Conservation (phyloP, 805 yeast genomes). For the Henningerozyma blattae region DNA sequence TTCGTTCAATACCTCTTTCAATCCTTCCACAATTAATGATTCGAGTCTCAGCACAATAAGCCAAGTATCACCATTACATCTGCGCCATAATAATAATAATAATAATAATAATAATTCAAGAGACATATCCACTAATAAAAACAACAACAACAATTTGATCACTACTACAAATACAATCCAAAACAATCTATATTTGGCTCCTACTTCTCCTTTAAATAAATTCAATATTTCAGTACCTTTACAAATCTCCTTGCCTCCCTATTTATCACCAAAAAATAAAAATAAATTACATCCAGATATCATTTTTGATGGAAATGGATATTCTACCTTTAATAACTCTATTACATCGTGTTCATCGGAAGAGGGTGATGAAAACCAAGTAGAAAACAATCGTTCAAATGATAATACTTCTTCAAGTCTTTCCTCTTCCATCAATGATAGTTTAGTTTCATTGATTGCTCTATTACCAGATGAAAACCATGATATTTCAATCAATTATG, state of each 20-base stretch:
- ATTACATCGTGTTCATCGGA: slow-evolving; percentile 1
- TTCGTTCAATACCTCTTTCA: not conserved
- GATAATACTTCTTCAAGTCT: slow-evolving; percentile 1
- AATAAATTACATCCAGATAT: slow-evolving; percentile 16
- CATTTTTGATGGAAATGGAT: slow-evolving; percentile 28
- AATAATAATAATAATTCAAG: not conserved
- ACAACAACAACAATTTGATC: slow-evolving; percentile 1
- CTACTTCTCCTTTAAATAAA: slow-evolving; percentile 26
- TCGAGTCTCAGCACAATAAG: slow-evolving; percentile 1
- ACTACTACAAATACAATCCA: slow-evolving; percentile 1
- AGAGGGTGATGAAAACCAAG: not conserved
- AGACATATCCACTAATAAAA: too few relatives aligned
- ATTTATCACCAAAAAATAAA: slow-evolving; percentile 25
- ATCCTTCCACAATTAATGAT: not conserved
- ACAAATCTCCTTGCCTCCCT: slow-evolving; percentile 28
- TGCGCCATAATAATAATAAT: slow-evolving; percentile 2
- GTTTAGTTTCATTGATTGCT: slow-evolving; percentile 13
- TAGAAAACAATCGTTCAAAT: slow-evolving; percentile 1
- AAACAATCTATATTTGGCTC: slow-evolving; percentile 21
- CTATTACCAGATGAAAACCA: slow-evolving; percentile 14
- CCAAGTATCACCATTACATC: slow-evolving; percentile 8
- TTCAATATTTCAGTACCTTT: slow-evolving; percentile 27
- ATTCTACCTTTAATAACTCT: slow-evolving; percentile 16
- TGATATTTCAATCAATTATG: slow-evolving; percentile 17
- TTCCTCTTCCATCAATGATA: slow-evolving; percentile 1